Evolutionary conservation across 371 early-diverging fungal genomes (phyloP).

Genomic region (Blakeslea trispora): DNA sequence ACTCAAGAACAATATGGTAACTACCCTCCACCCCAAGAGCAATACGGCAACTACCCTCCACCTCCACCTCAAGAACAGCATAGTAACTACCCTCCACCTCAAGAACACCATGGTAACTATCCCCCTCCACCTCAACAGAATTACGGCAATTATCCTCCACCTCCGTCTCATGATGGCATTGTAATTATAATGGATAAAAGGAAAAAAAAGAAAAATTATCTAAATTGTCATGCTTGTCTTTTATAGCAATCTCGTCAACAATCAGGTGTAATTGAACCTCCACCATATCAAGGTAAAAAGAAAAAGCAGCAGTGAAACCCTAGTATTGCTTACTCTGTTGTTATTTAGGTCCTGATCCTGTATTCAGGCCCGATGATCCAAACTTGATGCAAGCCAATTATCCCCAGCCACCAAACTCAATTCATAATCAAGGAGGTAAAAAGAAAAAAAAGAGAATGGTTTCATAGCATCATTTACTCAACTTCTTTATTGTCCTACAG

Average conservation of each 20-base stretch:
- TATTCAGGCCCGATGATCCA: slow-evolving; percentile 24
- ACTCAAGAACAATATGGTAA: slow-evolving; percentile 2
- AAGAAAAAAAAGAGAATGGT: slow-evolving; percentile 8
- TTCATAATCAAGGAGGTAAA: slow-evolving; percentile 21
- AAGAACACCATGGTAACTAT: slow-evolving; percentile 3
- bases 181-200: not conserved
- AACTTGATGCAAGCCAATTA: slow-evolving; percentile 28
- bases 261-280: slow-evolving; percentile 13
- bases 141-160: not conserved
- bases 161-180: not conserved
- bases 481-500: slow-evolving; percentile 4
- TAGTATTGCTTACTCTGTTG: not conserved
- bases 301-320: not conserved
- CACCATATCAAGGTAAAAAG: slow-evolving; percentile 19
- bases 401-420: slow-evolving; percentile 27
- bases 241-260: slow-evolving; percentile 2
- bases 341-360: slow-evolving; percentile 19
- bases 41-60: slow-evolving; percentile 1
- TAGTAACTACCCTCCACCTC: slow-evolving; percentile 11
- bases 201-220: too few species aligned
- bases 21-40: slow-evolving; percentile 16
- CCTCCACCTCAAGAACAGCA: slow-evolving; percentile 8
- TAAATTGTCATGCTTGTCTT: not conserved
- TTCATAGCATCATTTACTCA: not conserved
- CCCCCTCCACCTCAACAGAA: slow-evolving; percentile 8